Conservation (phyloP, 2,329 filamentous ascomycete genomes). For the Colletotrichum euphorbiae region DNA sequence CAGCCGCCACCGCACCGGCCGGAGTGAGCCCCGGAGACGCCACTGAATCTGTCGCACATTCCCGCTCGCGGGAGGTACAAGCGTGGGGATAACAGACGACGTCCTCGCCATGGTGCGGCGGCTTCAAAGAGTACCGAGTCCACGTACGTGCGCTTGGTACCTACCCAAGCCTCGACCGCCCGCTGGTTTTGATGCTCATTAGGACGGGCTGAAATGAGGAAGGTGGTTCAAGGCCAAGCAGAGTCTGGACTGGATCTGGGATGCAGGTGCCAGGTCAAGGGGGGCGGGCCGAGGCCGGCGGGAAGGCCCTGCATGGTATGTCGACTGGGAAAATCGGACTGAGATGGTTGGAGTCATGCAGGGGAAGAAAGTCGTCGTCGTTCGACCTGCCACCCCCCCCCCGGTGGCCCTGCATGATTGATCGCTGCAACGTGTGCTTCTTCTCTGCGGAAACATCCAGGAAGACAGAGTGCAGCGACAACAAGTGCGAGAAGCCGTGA, state of each 20-base stretch:
- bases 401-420: conserved; percentile 19
- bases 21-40: neutral
- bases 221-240: too few relatives aligned
- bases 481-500: too few relatives aligned
- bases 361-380: neutral
- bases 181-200: conserved; percentile 25
- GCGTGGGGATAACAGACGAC: conserved; percentile 31
- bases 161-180: neutral
- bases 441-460: neutral
- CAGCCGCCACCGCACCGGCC: neutral
- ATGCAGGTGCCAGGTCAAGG: conserved; percentile 11
- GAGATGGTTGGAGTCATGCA: conserved; percentile 12
- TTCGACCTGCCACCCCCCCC: conserved; percentile 22
- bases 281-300: neutral
- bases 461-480: neutral
- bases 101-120: conserved; percentile 32
- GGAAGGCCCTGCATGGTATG: neutral
- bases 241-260: conserved; percentile 2
- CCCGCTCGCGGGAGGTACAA: neutral
- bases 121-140: conserved; percentile 4
- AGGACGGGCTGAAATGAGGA: conserved; percentile 30
- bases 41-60: conserved; percentile 34
- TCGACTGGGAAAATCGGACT: too few relatives aligned
- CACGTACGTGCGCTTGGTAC: neutral
- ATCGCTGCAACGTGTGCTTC: neutral